Percentiles rank a stretch among this genome's conserved stretches.
phyloP scores from a whole-genome alignment of 2,329 filamentous ascomycete genomes.

The Aspergillus sp. region DNA sequence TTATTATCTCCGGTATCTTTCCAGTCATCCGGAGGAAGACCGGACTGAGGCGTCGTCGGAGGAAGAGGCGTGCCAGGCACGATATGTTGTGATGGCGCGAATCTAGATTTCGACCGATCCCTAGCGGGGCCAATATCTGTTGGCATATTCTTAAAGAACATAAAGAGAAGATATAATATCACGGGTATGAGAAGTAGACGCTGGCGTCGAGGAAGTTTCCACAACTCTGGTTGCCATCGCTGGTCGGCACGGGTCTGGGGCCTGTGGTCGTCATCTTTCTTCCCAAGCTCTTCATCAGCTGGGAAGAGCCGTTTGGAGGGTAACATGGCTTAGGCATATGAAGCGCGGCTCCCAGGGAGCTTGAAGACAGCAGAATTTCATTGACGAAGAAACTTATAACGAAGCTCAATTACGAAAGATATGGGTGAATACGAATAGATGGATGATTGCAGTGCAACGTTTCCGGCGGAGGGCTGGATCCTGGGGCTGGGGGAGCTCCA shows the following conservation, averaged over 20 bases:
- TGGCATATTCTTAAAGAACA: conserved; percentile 66
- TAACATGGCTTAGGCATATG: conserved; percentile 34
- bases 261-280: conserved; percentile 63
- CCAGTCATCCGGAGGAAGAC: conserved; percentile 14
- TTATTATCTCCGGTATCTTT: conserved; percentile 22
- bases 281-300: conserved; percentile 63
- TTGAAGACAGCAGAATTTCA: conserved; percentile 7
- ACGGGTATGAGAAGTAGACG: conserved; percentile 52
- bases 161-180: conserved; percentile 56
- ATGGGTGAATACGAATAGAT: neutral
- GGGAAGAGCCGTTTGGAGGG: conserved; percentile 45
- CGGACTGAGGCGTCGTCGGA: conserved; percentile 7
- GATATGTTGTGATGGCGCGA: conserved; percentile 3
- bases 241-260: conserved; percentile 30
- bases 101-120: conserved; percentile 25
- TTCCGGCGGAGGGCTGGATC: neutral
- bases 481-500: neutral
- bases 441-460: neutral
- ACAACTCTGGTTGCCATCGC: conserved; percentile 33
- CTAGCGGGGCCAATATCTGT: conserved; percentile 42
- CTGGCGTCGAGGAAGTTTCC: conserved; percentile 42
- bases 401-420: neutral
- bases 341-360: conserved; percentile 25
- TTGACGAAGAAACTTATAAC: conserved; percentile 1
- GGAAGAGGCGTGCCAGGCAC: conserved; percentile 2